A percentile compares a stretch with the other conserved stretches of the same genome.
Conservation (phyloP, 345 rosid genomes). For the Citrus trifoliata region DNA sequence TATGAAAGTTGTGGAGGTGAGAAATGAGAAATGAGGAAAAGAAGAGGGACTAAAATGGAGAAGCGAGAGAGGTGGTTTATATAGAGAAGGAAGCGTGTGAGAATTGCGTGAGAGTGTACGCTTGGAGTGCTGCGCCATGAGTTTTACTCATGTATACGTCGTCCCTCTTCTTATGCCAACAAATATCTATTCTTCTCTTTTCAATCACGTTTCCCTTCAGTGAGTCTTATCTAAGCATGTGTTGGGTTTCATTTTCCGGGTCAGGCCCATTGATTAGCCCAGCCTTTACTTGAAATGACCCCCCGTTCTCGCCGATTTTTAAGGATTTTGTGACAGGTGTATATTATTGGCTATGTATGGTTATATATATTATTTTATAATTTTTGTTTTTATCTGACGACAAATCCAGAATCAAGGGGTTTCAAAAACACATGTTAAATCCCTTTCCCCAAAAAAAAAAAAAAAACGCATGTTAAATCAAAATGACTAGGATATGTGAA, state of each 20-base stretch:
- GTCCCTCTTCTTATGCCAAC: conserved; percentile 33
- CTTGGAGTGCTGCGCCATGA: conserved; percentile 40
- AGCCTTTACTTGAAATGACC: background rate
- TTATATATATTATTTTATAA: no score
- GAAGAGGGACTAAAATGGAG: background rate
- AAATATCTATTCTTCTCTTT: conserved; percentile 18
- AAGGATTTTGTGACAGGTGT: no score
- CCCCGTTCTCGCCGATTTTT: no score
- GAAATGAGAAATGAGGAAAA: background rate
- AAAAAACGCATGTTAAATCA: no score
- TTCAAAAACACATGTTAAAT: no score
- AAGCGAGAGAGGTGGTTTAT: conserved; percentile 8
- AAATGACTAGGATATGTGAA: no score
- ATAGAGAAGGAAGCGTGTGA: conserved; percentile 47
- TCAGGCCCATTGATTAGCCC: background rate
- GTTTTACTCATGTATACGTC: conserved; percentile 56
- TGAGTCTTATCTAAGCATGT: background rate
- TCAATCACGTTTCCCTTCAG: background rate
- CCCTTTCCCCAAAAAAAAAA: no score
- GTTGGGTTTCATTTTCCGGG: background rate
- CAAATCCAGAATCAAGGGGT: no score
- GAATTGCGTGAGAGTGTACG: conserved; percentile 65
- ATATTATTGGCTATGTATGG: no score
- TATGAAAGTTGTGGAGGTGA: background rate
- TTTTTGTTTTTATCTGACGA: no score